A percentile compares a stretch with the other conserved stretches of the same genome.
Conservation (phyloP, 2,329 filamentous ascomycete genomes). For the Raffaelea deltoideospora region DNA sequence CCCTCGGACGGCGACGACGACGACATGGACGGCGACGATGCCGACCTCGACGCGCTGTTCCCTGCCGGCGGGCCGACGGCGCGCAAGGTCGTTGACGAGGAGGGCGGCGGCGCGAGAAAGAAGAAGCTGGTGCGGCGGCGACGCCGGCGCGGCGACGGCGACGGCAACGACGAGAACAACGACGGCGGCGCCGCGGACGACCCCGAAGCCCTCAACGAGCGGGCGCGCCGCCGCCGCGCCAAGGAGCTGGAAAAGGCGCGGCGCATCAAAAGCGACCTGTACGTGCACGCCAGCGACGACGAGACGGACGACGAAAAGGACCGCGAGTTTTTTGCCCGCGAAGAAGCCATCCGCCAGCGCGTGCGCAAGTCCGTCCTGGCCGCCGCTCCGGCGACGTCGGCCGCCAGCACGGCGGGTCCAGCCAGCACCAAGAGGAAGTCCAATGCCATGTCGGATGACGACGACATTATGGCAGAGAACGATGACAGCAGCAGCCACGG, state of each 20-base stretch:
- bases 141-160: constrained; percentile 23
- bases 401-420: neutral
- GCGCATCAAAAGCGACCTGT: constrained; percentile 73
- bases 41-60: constrained; percentile 48
- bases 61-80: constrained; percentile 50
- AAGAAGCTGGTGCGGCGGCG: constrained; percentile 37
- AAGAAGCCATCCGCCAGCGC: constrained; percentile 48
- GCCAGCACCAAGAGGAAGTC: constrained; percentile 11
- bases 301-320: constrained; percentile 67
- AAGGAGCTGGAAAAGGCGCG: constrained; percentile 62
- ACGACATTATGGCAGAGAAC: neutral
- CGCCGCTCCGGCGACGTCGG: constrained; percentile 6
- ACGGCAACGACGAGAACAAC: constrained; percentile 23
- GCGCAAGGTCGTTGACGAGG: constrained; percentile 34
- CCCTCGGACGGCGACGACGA: constrained; percentile 20
- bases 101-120: constrained; percentile 27
- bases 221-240: constrained; percentile 44
- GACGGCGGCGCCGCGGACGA: constrained; percentile 27
- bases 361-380: constrained; percentile 21
- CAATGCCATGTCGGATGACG: constrained; percentile 6
- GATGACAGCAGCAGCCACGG: neutral
- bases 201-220: constrained; percentile 46
- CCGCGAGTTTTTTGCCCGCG: constrained; percentile 60
- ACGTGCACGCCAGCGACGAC: constrained; percentile 73
- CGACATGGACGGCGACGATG: constrained; percentile 23